Conservation (phyloP, 2,329 filamentous ascomycete species). For the Alternaria viburni region DNA sequence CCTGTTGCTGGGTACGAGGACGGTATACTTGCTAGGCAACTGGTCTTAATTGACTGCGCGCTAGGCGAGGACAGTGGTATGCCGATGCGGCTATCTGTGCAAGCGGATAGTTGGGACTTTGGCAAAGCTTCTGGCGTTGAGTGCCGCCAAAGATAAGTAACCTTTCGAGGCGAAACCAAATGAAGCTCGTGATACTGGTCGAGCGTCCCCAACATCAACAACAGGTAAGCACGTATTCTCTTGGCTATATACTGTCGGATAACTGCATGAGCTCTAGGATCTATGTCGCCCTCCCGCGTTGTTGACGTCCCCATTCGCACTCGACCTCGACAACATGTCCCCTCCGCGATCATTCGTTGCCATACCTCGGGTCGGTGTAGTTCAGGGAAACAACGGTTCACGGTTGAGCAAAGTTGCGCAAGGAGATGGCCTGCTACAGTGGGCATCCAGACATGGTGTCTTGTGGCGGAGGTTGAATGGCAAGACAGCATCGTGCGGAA, state of each 20-base stretch:
- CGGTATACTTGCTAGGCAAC: neutral
- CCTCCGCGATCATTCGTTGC: neutral
- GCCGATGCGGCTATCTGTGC: neutral
- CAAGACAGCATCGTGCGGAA: neutral
- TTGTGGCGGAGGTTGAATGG: neutral
- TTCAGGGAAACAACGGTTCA: neutral
- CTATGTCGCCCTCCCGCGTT: neutral
- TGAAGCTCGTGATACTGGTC: neutral
- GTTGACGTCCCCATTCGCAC: neutral
- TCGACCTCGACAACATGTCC: neutral
- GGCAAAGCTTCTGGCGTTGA: conserved; percentile 2
- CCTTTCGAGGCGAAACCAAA: conserved; percentile 1
- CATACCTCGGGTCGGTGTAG: neutral
- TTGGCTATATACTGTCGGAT: neutral
- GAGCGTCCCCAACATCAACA: neutral
- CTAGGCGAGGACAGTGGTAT: neutral
- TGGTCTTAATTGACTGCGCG: conserved; percentile 6
- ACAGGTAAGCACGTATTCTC: neutral
- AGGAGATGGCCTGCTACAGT: neutral
- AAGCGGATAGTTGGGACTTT: neutral
- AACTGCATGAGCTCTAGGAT: neutral
- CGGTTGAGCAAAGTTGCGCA: neutral
- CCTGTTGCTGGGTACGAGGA: neutral
- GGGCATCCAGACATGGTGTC: neutral
- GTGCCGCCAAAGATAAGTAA: conserved; percentile 4